phyloP scores from a whole-genome alignment of 495 filamentous ascomycete species.

The Penicillium robsamsonii region DNA sequence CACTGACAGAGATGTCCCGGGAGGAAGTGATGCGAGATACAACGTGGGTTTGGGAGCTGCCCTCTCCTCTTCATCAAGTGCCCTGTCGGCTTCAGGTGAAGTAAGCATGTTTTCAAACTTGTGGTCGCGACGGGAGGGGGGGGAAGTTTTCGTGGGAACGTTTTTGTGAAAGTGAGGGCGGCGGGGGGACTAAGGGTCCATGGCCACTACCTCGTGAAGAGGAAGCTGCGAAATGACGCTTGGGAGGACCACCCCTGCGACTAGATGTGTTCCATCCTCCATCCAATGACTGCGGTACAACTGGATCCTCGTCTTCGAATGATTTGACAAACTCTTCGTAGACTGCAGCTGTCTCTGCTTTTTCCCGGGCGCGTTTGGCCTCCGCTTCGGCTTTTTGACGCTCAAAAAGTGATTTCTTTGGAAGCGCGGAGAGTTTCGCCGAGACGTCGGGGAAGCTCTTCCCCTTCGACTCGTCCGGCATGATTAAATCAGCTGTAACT shows the following conservation, averaged over 20 bases:
- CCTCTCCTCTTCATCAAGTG: constrained; percentile 60
- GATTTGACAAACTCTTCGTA: constrained; percentile 89
- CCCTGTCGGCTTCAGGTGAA: constrained; percentile 46
- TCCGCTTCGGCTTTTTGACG: constrained; percentile 89
- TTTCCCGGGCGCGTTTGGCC: constrained; percentile 83
- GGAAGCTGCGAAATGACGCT: constrained; percentile 56
- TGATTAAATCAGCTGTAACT: constrained; percentile 27
- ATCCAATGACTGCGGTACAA: constrained; percentile 22
- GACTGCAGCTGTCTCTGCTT: constrained; percentile 85
- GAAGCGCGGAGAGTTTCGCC: constrained; percentile 76
- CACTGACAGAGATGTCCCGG: constrained; percentile 64
- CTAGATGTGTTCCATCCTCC: constrained; percentile 35
- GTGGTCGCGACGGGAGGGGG: constrained; percentile 31
- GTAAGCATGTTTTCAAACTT: background rate
- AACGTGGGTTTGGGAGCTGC: constrained; percentile 83
- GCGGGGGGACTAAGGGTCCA: constrained; percentile 68
- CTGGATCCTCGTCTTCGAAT: constrained; percentile 70
- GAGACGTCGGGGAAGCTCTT: constrained; percentile 80
- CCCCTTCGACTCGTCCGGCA: constrained; percentile 46
- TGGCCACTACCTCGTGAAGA: constrained; percentile 64
- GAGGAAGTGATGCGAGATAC: constrained; percentile 63
- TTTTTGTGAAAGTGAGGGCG: constrained; percentile 51
- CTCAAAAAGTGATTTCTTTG: constrained; percentile 89
- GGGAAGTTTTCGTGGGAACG: constrained; percentile 49
- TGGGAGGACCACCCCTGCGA: constrained; percentile 42